Conservation (phyloP, 2,329 filamentous ascomycete species). For the Aspergillus intermedius region DNA sequence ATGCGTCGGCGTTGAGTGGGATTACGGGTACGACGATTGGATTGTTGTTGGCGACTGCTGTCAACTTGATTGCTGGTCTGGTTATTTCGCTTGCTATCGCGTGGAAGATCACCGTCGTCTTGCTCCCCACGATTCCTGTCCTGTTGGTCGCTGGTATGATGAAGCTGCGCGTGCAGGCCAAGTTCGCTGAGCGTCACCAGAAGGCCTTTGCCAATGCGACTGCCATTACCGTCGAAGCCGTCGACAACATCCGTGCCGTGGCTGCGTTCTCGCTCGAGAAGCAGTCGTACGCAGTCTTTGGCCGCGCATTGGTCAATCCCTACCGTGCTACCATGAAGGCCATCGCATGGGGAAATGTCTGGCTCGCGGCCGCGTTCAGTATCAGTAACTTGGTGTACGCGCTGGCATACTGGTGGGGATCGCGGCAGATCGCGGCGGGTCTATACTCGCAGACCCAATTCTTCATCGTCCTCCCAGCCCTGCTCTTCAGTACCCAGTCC, state of each 20-base stretch:
- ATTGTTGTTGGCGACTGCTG: slow-evolving; percentile 59
- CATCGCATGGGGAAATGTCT: slow-evolving; percentile 40
- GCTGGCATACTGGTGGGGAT: slow-evolving; percentile 74
- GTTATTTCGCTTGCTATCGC: slow-evolving; percentile 63
- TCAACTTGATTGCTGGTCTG: slow-evolving; percentile 63
- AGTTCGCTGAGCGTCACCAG: slow-evolving; percentile 50
- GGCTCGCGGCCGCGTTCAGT: slow-evolving; percentile 37
- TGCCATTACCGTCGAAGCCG: slow-evolving; percentile 46
- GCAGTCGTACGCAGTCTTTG: slow-evolving; percentile 41
- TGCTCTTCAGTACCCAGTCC: slow-evolving; percentile 65
- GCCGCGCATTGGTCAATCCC: slow-evolving; percentile 39
- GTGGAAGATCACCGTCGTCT: slow-evolving; percentile 70
- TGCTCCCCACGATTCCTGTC: slow-evolving; percentile 61
- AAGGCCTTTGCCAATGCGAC: slow-evolving; percentile 46
- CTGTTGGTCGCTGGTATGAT: slow-evolving; percentile 63
- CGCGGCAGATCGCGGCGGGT: slow-evolving; percentile 60
- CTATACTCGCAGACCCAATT: slow-evolving; percentile 60
- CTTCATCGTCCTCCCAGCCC: slow-evolving; percentile 64
- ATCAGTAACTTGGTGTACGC: slow-evolving; percentile 62
- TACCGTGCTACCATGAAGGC: slow-evolving; percentile 43
- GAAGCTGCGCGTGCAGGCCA: slow-evolving; percentile 55
- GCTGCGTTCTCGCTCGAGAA: slow-evolving; percentile 47
- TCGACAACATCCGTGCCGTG: slow-evolving; percentile 47
- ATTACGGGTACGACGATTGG: slow-evolving; percentile 66
- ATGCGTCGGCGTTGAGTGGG: slow-evolving; percentile 59